Base-by-base conservation (phyloP, 106 monocot genomes). In the Apostasia ramifera region DNA sequence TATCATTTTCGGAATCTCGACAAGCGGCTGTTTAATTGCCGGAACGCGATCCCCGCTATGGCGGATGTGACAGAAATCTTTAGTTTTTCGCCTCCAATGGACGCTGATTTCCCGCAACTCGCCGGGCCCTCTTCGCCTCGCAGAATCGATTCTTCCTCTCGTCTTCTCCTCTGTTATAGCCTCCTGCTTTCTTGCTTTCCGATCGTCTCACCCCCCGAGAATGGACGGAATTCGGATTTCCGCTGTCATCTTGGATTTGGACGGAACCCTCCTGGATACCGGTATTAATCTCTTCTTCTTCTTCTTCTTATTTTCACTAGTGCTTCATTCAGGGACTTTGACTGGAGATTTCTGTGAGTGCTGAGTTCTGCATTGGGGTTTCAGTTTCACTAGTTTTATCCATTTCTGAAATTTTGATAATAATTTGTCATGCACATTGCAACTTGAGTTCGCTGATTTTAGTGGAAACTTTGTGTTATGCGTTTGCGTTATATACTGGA, bases 231-330 rank as follows among this genome's bases (percentile, higher is more conserved):
- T 53, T 63, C 61, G 57, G 53, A 63, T 84, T 14, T 74, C 73
- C 4, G 84, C 88, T 5, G 84, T 88, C 26, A 81, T 84, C 11
- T 74, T 84, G 3, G 88, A 88, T 74, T 66, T 88, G 10, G 88
- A 88, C 52, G 88, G 88, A 4, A 88, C 88, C 42, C 75, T 88
- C 43, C 68, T 88, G 9, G 84, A 88, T 69, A 71, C 88, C 11
- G 84, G 88, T 81, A 65, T 5, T 40, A 3, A 11, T 44, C 8
- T 63, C 42, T 9, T 2, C 8, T 43, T 39, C 3, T 0, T 40
- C 42, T 40, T 26, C 26, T 26, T 26, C 26, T 26, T 26, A 3
- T 2, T 6, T 57, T 42, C 46, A 8, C 9, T 50, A 61, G 2
- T 9, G 14, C 39, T 2, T 6, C 13, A 6, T 4, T 66, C 6